Base-by-base conservation (phyloP, 2,329 filamentous ascomycete species). In the Stagonosporopsis tanaceti region DNA sequence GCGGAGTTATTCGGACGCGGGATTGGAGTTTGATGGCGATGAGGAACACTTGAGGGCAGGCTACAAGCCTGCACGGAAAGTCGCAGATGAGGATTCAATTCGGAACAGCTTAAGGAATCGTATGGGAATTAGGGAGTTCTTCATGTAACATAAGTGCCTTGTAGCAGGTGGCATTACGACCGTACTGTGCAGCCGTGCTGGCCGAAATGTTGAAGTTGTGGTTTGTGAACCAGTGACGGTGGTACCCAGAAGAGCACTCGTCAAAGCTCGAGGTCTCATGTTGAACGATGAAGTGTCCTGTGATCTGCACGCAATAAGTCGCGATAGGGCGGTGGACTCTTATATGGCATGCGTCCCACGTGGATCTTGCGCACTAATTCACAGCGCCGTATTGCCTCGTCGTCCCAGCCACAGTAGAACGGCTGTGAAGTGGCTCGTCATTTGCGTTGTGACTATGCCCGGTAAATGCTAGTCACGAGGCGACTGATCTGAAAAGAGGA, bases 181-280 rank as follows among this genome's bases (percentile, higher is more conserved):
- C 45, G 20, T 54, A 54, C 9, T 47, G 3, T 38, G 44, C 38
- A 17, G 52, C 45, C 11, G 42, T 20, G 8, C 12, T 48, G 25
- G 45, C 38, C 9, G 52, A 48, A 5, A 55, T 27, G 22, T 55
- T 55, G 22, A 55, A 37, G 20, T 55, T 55, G 52, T 45, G 20
- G 39, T 45, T 15, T 44, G 45, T 8, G 39, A 37, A 28, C 44
- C 32, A 12, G 45, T 25, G 9, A 38, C 38, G 2, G 17, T 24
- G 3, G 45, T 28, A 4, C 38, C 5, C 6, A 44, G 24, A n/a
- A 55, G 14, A 4, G 50, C 28, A 25, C 30, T 40, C 30, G 46
- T 9, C 2, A 46, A 22, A 14, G 34, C 1, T 37, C 46, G 50
- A 14, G 20, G 27, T 34, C 38, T 53, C 50, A 53, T 47, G 20